A percentile compares a stretch with the other conserved stretches of the same genome.
Evolutionary conservation across 495 filamentous ascomycete genomes (phyloP).

Genomic region (Margaritispora aquatica): DNA sequence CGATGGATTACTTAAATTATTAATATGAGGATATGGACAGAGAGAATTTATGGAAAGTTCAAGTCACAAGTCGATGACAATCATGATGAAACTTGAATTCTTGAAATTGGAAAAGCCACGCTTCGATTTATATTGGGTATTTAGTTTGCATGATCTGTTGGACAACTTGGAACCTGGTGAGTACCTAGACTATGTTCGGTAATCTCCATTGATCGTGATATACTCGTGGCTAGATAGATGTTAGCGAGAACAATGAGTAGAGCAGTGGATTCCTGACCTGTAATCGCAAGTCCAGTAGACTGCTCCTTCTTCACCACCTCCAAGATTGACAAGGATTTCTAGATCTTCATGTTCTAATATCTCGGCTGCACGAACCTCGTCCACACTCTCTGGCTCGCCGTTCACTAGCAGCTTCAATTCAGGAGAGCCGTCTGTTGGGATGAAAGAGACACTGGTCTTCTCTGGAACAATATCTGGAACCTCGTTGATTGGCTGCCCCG

Average conservation of each 20-base stretch:
- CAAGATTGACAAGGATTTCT: constrained; percentile 72
- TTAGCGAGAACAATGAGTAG: constrained; percentile 10
- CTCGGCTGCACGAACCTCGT: constrained; percentile 77
- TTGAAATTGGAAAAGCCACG: background rate
- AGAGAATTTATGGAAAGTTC: constrained; percentile 2
- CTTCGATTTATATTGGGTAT: background rate
- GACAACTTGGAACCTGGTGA: background rate
- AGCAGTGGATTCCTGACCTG: constrained; percentile 38
- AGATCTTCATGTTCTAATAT: constrained; percentile 85
- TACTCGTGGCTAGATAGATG: constrained; percentile 83
- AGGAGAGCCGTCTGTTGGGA: constrained; percentile 75
- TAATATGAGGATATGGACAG: too few species aligned
- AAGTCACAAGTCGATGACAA: background rate
- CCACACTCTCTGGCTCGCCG: constrained; percentile 88
- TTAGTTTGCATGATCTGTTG: background rate
- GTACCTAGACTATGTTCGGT: constrained; percentile 58
- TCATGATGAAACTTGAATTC: background rate
- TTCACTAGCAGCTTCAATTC: constrained; percentile 80
- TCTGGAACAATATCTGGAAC: constrained; percentile 65
- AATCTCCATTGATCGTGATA: constrained; percentile 89
- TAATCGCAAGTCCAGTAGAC: constrained; percentile 96
- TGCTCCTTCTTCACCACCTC: constrained; percentile 65
- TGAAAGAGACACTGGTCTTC: constrained; percentile 85
- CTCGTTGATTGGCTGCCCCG: constrained; percentile 45
- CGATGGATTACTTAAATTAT: too few species aligned